Evolutionary conservation across 441 rosid species (phyloP), one percentile per base, ranked within the genome.

Genomic region (Jatropha multifida): DNA sequence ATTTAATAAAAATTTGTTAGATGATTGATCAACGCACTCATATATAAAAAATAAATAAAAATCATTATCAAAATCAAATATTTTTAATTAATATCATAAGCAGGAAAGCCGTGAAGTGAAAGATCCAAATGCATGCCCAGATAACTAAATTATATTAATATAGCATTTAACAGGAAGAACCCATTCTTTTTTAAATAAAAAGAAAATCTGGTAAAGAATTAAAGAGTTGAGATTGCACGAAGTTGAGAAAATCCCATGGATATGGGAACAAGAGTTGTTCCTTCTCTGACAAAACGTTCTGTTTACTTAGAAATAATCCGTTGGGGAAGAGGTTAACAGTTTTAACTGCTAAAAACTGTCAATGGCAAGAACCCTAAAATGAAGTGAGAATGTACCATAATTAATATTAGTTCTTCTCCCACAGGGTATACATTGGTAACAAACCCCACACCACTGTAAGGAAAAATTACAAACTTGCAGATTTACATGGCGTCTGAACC

Each of bases 401-500:
- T 55, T 27, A 41, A 20, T 42, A 65, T 17, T 63, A 64, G 12
- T 63, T 66, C 63, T 44, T 63, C 65, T 64, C 79, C 71, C 37
- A n/a, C 62, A 61, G 78, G 73, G 68, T 37, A 44, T 44, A 54
- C 46, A 32, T 72, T 48, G 61, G 60, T 70, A 78, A 75, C 32
- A 32, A 32, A 46, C 4, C 67, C 76, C 81, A 81, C 81, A 83
- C 86, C 85, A 51, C 88, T 61, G 83, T 77, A 77, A 77, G 76
- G 83, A 82, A 79, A 81, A 72, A 54, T 66, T 68, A 46, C 64
- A 6, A 65, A 69, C 54, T 48, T 55, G 51, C 7, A 42, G 79
- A 61, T 74, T 76, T 84, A 88, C 85, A 84, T 79, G 40, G 76
- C 86, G 76, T 82, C 76, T 79, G 12, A 74, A 69, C 56, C 74